phyloP scores from a whole-genome alignment of 371 early-diverging fungal species.

The Actinomortierella ambigua region DNA sequence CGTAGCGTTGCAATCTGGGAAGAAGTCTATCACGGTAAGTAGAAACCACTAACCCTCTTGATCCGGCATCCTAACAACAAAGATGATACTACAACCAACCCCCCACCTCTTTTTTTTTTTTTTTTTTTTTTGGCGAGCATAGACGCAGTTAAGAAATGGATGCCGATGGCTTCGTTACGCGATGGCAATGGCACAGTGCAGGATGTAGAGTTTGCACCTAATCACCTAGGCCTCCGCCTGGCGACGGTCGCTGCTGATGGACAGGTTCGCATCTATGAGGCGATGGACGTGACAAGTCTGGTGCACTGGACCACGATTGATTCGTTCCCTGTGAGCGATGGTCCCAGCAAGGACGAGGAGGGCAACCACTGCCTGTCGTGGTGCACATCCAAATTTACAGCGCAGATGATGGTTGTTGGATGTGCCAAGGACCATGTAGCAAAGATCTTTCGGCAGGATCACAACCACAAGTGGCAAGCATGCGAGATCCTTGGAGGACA shows the following conservation, averaged over 20 bases:
- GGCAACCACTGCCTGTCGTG: constrained; percentile 83
- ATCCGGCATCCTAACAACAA: constrained; percentile 4
- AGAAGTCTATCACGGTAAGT: constrained; percentile 77
- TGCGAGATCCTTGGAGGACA: constrained; percentile 71
- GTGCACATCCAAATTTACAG: constrained; percentile 83
- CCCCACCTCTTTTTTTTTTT: constrained; percentile 5
- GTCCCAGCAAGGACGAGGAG: constrained; percentile 55
- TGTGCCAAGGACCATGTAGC: constrained; percentile 84
- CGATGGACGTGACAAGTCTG: constrained; percentile 81
- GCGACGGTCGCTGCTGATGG: constrained; percentile 91
- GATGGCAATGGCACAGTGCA: constrained; percentile 81
- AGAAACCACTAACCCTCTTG: no score
- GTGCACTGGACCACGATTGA: constrained; percentile 84
- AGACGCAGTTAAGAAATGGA: constrained; percentile 71
- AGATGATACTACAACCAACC: constrained; percentile 3
- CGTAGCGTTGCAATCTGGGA: constrained; percentile 91
- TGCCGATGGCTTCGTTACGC: constrained; percentile 72
- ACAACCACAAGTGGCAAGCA: constrained; percentile 70
- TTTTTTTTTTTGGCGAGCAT: neutral
- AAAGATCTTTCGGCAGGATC: constrained; percentile 69
- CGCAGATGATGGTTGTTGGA: constrained; percentile 88
- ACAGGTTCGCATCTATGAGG: constrained; percentile 88
- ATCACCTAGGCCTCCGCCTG: constrained; percentile 74
- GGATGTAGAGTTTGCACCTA: constrained; percentile 90
- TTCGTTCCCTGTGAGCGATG: constrained; percentile 57